These are phyloP conservation scores for Afroboletus lepidellus DNA, from an alignment of 1,284 basidiomycete genomes.

Conservation along the genomic window DNA sequence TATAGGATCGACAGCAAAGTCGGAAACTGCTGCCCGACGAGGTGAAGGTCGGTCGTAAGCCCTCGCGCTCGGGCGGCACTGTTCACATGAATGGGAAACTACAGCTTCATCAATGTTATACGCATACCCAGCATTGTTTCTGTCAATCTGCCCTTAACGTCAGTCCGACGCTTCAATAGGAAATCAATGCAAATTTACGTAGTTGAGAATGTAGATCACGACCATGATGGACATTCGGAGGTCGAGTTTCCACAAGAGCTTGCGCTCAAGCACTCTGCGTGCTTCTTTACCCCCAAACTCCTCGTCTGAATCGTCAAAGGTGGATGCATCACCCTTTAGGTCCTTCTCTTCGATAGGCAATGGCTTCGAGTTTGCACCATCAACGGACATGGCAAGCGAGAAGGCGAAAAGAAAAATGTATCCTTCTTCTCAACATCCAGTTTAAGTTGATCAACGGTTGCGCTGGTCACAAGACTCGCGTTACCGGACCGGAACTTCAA, in stretches of 20 bases:
- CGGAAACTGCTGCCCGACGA: constrained; percentile 55
- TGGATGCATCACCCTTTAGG: neutral
- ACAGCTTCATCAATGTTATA: neutral
- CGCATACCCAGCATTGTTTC: constrained; percentile 63
- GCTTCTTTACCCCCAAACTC: constrained; percentile 47
- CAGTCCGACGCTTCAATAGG: constrained; percentile 13
- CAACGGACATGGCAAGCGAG: constrained; percentile 7
- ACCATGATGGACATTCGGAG: constrained; percentile 50
- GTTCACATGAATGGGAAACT: no score
- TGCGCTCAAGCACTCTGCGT: constrained; percentile 43
- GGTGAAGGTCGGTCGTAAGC: constrained; percentile 31
- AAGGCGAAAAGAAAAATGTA: neutral
- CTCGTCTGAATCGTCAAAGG: constrained; percentile 20
- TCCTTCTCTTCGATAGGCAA: constrained; percentile 7
- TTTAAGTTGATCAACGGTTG: neutral
- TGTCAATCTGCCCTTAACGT: constrained; percentile 50
- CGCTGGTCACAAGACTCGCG: neutral
- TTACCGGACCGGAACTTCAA: neutral
- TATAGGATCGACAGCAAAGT: constrained; percentile 74
- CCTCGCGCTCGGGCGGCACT: constrained; percentile 15
- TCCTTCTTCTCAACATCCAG: neutral
- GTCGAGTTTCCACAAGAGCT: constrained; percentile 40
- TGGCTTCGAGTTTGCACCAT: neutral
- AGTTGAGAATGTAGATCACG: constrained; percentile 57
- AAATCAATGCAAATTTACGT: constrained; percentile 32